Evolutionary conservation across 2,329 filamentous ascomycete species (phyloP).

Genomic region (Ophiostoma perfectum): DNA sequence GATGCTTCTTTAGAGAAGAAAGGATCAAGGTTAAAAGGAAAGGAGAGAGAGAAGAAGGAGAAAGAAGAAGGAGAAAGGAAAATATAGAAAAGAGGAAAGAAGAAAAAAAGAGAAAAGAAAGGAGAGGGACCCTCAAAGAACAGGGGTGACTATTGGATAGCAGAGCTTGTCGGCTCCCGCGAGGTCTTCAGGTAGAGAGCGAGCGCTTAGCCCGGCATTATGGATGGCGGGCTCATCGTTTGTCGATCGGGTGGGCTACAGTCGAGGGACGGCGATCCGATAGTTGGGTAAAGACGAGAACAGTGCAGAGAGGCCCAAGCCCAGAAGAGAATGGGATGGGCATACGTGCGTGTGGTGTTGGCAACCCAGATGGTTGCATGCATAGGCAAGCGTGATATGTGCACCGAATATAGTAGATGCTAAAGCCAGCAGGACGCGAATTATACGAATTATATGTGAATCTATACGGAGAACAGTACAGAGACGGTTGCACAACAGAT

Average conservation of each 20-base stretch:
- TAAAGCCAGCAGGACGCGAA: neutral
- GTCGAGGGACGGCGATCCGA: neutral
- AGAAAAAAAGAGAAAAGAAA: no score
- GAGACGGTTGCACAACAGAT: neutral
- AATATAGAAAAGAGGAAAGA: no score
- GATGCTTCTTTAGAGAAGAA: no score
- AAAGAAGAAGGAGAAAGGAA: neutral
- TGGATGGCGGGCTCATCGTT: neutral
- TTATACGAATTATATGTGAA: neutral
- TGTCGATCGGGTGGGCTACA: constrained; percentile 1
- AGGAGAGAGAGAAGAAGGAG: neutral
- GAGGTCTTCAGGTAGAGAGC: neutral
- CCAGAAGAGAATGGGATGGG: neutral
- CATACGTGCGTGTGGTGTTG: constrained; percentile 5
- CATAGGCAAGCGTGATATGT: neutral
- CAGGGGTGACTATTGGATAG: neutral
- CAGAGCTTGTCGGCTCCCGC: neutral
- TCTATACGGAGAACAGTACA: neutral
- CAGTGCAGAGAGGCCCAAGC: neutral
- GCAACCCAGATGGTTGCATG: neutral
- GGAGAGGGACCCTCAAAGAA: no score
- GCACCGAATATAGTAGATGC: no score
- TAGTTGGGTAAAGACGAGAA: neutral
- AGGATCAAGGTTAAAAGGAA: neutral
- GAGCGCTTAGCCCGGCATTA: neutral